These are phyloP conservation scores for maize (Zea mays) DNA, from an alignment of 176 grass and related monocot species.

Conservation along the genomic window DNA sequence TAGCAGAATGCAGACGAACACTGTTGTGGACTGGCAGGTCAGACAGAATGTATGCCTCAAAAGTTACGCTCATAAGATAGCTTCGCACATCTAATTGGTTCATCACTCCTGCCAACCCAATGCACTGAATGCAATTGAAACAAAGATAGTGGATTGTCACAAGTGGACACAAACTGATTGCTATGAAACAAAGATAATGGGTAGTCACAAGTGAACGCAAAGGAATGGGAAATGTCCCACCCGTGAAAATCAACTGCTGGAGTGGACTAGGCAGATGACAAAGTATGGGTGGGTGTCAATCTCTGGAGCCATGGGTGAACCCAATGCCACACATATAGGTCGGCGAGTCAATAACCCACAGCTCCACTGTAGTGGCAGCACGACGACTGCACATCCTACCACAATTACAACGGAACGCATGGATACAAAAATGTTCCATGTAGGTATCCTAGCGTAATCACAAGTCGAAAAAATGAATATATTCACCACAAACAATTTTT, in stretches of 20 bases:
- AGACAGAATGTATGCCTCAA: slow-evolving; percentile 57
- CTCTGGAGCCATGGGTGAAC: slow-evolving; percentile 39
- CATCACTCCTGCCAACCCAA: slow-evolving; percentile 42
- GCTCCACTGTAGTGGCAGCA: background rate
- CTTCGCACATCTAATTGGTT: slow-evolving; percentile 66
- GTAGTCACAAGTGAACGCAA: background rate
- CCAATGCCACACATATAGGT: slow-evolving; percentile 2
- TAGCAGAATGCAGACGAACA: background rate
- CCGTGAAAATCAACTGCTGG: slow-evolving; percentile 61
- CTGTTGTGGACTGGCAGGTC: slow-evolving; percentile 23
- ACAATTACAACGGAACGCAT: background rate
- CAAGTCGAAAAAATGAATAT: background rate
- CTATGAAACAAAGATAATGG: background rate
- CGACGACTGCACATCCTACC: too few species aligned
- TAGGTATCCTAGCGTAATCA: background rate
- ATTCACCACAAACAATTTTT: background rate
- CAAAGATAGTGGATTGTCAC: background rate
- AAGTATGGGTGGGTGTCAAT: slow-evolving; percentile 47
- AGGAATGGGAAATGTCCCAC: background rate
- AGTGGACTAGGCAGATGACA: slow-evolving; percentile 43
- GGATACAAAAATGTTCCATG: background rate
- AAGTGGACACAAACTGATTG: background rate
- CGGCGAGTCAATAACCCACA: slow-evolving; percentile 34
- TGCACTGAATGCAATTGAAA: background rate
- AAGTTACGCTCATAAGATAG: slow-evolving; percentile 39